phyloP scores from a whole-genome alignment of 352 stramenopile species.

The Blastocystis sp. region DNA sequence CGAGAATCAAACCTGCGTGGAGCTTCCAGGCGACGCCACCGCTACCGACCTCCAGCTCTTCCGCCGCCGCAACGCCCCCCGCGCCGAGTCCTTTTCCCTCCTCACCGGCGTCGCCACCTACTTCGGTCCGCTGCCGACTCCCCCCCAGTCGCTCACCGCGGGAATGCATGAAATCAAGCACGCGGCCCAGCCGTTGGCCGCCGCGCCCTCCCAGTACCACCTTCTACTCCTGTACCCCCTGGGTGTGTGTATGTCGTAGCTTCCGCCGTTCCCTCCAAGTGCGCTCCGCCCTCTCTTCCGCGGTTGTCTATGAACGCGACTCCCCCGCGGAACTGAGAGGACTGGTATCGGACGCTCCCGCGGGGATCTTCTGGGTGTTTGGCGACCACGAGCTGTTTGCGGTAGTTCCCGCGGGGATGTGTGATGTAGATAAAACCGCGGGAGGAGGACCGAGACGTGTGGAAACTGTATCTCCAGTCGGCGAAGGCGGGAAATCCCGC shows the following conservation, averaged over 20 bases:
- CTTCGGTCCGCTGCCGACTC: slow-evolving; percentile 73
- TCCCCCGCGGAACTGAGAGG: slow-evolving; percentile 64
- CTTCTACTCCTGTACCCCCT: slow-evolving; percentile 72
- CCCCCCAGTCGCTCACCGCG: slow-evolving; percentile 55
- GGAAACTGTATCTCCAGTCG: slow-evolving; percentile 78
- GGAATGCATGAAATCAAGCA: slow-evolving; percentile 65
- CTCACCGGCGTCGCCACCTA: slow-evolving; percentile 77
- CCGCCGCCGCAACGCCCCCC: slow-evolving; percentile 69
- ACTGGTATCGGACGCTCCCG: slow-evolving; percentile 23
- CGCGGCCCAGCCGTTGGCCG: slow-evolving; percentile 69
- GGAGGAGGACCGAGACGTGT: slow-evolving; percentile 79
- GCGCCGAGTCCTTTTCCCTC: slow-evolving; percentile 75
- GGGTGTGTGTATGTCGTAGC: slow-evolving; percentile 61
- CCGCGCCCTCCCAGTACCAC: slow-evolving; percentile 79
- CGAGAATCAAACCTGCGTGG: slow-evolving; percentile 74
- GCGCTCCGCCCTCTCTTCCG: slow-evolving; percentile 73
- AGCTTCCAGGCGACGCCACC: slow-evolving; percentile 73
- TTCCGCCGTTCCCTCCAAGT: slow-evolving; percentile 64
- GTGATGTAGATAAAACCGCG: slow-evolving; percentile 65
- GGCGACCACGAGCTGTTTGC: slow-evolving; percentile 43
- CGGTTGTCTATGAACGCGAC: slow-evolving; percentile 72
- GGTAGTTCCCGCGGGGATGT: slow-evolving; percentile 62
- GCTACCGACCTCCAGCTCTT: slow-evolving; percentile 71
- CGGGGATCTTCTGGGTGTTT: slow-evolving; percentile 47
- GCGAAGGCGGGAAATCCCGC: slow-evolving; percentile 64